Evolutionary conservation across 129 eudicot genomes (phyloP), one percentile per base, ranked within the genome.

Genomic region (Daucus carota): DNA sequence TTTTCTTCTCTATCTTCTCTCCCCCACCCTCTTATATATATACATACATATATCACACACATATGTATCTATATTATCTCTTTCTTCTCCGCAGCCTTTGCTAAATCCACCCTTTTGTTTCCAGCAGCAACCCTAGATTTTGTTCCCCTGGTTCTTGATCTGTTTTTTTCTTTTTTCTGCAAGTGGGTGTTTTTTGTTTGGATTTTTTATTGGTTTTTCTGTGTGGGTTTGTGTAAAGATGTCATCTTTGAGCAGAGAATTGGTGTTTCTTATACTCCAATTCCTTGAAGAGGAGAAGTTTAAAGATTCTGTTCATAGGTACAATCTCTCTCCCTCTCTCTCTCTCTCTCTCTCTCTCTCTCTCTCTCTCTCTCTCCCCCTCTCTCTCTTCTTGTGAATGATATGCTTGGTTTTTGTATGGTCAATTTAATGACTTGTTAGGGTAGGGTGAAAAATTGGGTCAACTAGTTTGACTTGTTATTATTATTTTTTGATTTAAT

Each of bases 271-370:
- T 31, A 92, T 92, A 81, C 97, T 92, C 47, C 97, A 92, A 74
- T 92, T 92, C 57, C 90, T 92, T 29, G 97, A 92, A 45, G 97
- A 92, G 83, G 97, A 92, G 86, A 92, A 92, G 81, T 92, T 92
- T 77, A 92, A 89, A 89, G 97, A 92, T 78, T 87, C 97, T 73
- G 97, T 92, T 31, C 97, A 92, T 75, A 87, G 82, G 97, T 92
- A 84, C 65, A 72, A n/a, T 43, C 5, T 33, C 11, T 66, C 70
- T 29, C 71, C 16, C 71, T 66, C 33, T 60, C 34, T 60, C 68
- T 60, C 34, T 60, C 34, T 60, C 34, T 60, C 34, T 60, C 34
- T 60, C 34, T 60, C 15, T 60, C 9, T 60, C 2, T 60, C 2
- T 60, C 1, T 60, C 16, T 60, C 24, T 60, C 34, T 60, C 68